These are phyloP conservation scores for Cladophialophora chaetospira DNA, from an alignment of 2,329 filamentous ascomycete species.

Conservation along the genomic window DNA sequence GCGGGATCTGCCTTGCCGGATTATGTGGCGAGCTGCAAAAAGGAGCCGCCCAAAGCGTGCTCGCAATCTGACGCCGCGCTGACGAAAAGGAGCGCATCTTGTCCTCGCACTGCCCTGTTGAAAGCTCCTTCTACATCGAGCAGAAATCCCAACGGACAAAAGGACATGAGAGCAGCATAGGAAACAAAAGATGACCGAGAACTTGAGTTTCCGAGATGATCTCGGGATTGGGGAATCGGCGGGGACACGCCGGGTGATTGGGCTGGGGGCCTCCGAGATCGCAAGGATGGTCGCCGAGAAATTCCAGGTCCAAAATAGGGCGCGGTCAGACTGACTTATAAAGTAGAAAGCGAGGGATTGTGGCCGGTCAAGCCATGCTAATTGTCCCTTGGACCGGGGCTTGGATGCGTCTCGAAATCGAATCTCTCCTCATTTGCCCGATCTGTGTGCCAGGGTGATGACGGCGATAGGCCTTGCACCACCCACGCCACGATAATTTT, in stretches of 20 bases:
- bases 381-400: too few species aligned
- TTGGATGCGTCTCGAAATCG: neutral
- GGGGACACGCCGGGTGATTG: neutral
- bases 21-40: neutral
- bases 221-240: constrained; percentile 2
- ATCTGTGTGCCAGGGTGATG: neutral
- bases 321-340: too few species aligned
- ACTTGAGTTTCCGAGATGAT: neutral
- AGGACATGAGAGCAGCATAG: neutral
- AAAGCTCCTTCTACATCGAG: too few species aligned
- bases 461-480: too few species aligned
- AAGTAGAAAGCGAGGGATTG: too few species aligned
- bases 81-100: neutral
- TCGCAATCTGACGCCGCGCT: neutral
- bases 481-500: too few species aligned
- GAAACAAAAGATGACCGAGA: neutral
- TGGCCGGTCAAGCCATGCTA: too few species aligned
- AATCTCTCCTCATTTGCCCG: neutral
- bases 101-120: neutral
- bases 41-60: neutral
- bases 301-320: too few species aligned
- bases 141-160: neutral
- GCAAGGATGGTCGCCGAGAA: too few species aligned
- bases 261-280: neutral
- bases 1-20: neutral